Base-by-base conservation (phyloP, 805 yeast species). In the Metschnikowia lochheadii region DNA sequence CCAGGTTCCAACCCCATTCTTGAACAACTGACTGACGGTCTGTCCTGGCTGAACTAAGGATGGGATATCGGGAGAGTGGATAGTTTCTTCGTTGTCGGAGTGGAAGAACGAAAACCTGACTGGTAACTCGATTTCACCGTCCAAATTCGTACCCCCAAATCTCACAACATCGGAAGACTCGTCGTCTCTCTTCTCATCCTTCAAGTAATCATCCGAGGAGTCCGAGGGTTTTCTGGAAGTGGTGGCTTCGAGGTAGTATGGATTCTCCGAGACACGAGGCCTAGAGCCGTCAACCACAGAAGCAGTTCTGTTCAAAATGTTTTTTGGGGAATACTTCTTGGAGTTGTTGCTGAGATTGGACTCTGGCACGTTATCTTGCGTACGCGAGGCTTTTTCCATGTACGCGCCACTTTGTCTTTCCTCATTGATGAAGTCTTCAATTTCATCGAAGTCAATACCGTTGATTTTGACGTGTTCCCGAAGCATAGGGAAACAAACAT, bases 401-500 rank as follows among this genome's bases (percentile, higher is more conserved):
- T 56, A 53, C 11, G 49, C 42, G 38, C 60, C 76, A 60, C 80
- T 79, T 51, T 75, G 80, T 52, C 83, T 70, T 57, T 81, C 84
- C 49, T 81, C 85, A 48, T 75, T 74, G 40, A 86, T 82, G 62
- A 86, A 89, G 58, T 87, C 94, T 51, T 89, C 96, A 57, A 92
- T 79, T 62, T 90, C 97, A 61, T 83, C 89, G 61, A 92, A 89
- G 67, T 92, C 96, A 57, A 94, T 88, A 15, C 96, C 97, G 53
- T 83, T 83, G 40, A 80, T 72, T 47, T 76, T 65, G 26, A 73
- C 70, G 54, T 73, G 77, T 53, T 85, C 85, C 3, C 87, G 83
- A 45, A 82, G 72, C 89, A 89, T 85, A 2, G 98, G 98, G 69
- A 91, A 91, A 75, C 98, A 92, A 41, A 92, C 99, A 78, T 92